phyloP scores from a whole-genome alignment of 2,329 filamentous ascomycete species.

The Macroventuria anomochaeta region DNA sequence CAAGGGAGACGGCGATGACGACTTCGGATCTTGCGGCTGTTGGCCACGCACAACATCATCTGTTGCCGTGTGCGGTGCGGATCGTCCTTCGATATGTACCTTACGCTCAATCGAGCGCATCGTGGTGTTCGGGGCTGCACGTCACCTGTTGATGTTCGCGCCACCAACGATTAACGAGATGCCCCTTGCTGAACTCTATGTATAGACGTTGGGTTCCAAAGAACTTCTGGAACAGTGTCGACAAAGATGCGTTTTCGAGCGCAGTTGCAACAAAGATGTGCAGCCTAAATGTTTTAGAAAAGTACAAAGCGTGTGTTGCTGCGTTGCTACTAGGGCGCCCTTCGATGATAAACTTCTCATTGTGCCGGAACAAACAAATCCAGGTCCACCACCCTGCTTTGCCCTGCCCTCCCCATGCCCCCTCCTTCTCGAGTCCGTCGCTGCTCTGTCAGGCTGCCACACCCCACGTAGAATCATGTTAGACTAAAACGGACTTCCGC shows the following conservation, averaged over 20 bases:
- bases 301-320: not conserved
- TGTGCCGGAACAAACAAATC: conserved; percentile 4
- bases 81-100: conserved; percentile 16
- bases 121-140: conserved; percentile 1
- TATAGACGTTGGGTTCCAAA: conserved; percentile 2
- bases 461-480: not conserved
- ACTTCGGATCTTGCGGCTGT: not conserved
- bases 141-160: conserved; percentile 9
- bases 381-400: not conserved
- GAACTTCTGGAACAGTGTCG: not conserved
- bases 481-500: conserved; percentile 2
- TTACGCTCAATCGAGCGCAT: conserved; percentile 3
- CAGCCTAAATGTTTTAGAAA: not conserved
- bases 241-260: conserved; percentile 1
- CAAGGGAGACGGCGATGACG: conserved; percentile 7
- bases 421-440: conserved; percentile 1
- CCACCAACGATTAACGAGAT: conserved; percentile 13
- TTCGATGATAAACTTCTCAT: conserved; percentile 2
- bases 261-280: not conserved
- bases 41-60: conserved; percentile 1
- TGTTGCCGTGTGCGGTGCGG: conserved; percentile 4
- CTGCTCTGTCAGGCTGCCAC: not conserved
- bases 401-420: not conserved
- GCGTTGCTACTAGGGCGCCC: not conserved
- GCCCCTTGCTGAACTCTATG: conserved; percentile 9